phyloP scores from a whole-genome alignment of 306 rosid species.

The Erythrophleum fordii region DNA sequence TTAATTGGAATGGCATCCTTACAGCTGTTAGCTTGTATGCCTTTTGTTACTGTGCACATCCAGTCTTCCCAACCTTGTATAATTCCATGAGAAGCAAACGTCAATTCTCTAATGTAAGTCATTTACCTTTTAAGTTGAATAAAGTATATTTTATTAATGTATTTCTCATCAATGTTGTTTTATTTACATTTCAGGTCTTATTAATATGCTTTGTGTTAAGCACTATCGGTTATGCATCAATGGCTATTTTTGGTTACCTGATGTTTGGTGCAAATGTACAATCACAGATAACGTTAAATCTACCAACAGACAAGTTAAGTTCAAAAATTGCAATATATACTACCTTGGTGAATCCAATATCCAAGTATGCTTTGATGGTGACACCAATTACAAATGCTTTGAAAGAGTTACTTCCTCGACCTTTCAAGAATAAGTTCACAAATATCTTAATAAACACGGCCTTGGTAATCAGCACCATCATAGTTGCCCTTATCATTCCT shows the following conservation, averaged over 20 bases:
- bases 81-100: constrained; percentile 74
- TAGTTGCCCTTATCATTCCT: constrained; percentile 57
- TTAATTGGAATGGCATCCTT: constrained; percentile 70
- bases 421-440: constrained; percentile 41
- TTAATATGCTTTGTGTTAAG: constrained; percentile 59
- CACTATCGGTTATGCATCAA: constrained; percentile 64
- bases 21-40: constrained; percentile 75
- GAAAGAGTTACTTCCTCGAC: constrained; percentile 47
- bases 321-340: constrained; percentile 73
- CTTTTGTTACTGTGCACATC: constrained; percentile 89
- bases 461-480: constrained; percentile 53
- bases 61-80: constrained; percentile 83
- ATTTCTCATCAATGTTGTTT: background rate
- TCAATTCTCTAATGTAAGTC: constrained; percentile 83
- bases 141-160: background rate
- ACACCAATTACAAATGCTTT: constrained; percentile 65
- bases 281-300: constrained; percentile 72
- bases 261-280: constrained; percentile 65
- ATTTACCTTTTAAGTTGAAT: background rate
- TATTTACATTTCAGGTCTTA: constrained; percentile 56
- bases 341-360: constrained; percentile 67
- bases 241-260: constrained; percentile 73
- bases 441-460: constrained; percentile 43
- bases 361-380: constrained; percentile 78
- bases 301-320: constrained; percentile 61